Evolutionary conservation across 2,329 filamentous ascomycete species (phyloP), one percentile per base, ranked within the genome.

Genomic region (Intubia oerlemansii): DNA sequence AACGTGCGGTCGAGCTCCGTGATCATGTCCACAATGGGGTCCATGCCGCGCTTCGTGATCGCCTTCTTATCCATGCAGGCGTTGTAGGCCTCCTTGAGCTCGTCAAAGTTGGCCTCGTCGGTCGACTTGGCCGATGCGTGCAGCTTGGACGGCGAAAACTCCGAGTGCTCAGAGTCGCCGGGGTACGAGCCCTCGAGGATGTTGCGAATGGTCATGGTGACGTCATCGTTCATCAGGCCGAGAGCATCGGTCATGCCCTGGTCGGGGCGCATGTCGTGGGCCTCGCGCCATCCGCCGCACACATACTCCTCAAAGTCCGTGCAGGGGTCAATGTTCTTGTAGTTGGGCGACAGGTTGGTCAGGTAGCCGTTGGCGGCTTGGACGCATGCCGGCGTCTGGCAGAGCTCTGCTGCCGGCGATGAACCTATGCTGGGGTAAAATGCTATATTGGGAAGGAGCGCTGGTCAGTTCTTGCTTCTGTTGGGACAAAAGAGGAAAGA

Each of bases 271-370:
- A 78, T 58, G 39, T 76, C 70, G 47, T 77, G 63, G 8, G 53
- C 56, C 14, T 65, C 54, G 29, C 60, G 54, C 62, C 71, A 79
- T 9, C 72, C 72, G 31, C 67, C 70, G 39, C 73, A 78, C 13
- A 68, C 67, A 32, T 69, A 59, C 42, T 69, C 54, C 34, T 76
- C 67, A 34, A 80, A 80, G 41, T 77, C 49, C n/a, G 55, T 60
- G 39, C 74, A 80, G 2, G 74, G 64, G 42, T 79, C 69, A 22
- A 79, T 51, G 3, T 64, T 47, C 34, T 62, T 53, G 45, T 75
- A 70, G 31, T 42, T 52, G 7, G 67, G 62, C 11, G 66, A 62
- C 10, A 75, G 48, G 34, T 67, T 72, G 36, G 66, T 62, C 7
- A 73, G 53, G 22, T 75, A 59, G 36, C 64, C 59, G 10, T 66